phyloP scores from a whole-genome alignment of 2,329 filamentous ascomycete species.

The Alternaria sp. region DNA sequence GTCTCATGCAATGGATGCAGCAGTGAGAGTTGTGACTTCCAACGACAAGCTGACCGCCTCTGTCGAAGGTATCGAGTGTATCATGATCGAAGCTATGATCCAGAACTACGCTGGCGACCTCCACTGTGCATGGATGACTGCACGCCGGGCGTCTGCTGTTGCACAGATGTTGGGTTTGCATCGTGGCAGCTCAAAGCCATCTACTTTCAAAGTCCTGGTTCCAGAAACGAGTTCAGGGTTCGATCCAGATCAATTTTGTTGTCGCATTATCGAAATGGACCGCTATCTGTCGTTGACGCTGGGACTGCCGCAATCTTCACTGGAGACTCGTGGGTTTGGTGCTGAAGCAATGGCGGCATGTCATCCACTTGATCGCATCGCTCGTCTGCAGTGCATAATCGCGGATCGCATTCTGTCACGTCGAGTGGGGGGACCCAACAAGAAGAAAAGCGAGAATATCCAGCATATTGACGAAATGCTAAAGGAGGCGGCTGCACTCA shows the following conservation, averaged over 20 bases:
- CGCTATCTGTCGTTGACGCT: background rate
- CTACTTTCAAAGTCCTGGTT: background rate
- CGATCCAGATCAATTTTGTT: background rate
- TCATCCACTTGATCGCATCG: constrained; percentile 41
- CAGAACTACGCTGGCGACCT: background rate
- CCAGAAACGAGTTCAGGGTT: background rate
- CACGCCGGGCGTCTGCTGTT: background rate
- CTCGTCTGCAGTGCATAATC: constrained; percentile 44
- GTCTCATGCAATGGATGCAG: background rate
- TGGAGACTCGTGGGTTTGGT: background rate
- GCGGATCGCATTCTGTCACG: constrained; percentile 47
- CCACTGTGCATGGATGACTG: background rate
- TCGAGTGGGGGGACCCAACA: too few relatives aligned
- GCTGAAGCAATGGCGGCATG: constrained; percentile 20
- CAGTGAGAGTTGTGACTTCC: background rate
- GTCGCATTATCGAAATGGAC: background rate
- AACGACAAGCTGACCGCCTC: background rate
- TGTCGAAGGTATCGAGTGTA: background rate
- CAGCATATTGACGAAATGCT: background rate
- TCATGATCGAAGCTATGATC: background rate
- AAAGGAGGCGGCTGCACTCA: background rate
- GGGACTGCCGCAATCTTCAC: background rate
- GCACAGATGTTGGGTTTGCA: background rate
- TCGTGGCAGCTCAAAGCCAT: background rate
- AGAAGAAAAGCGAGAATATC: background rate